Conservation (phyloP, 257 asterid species). For the Ilex aquifolium region DNA sequence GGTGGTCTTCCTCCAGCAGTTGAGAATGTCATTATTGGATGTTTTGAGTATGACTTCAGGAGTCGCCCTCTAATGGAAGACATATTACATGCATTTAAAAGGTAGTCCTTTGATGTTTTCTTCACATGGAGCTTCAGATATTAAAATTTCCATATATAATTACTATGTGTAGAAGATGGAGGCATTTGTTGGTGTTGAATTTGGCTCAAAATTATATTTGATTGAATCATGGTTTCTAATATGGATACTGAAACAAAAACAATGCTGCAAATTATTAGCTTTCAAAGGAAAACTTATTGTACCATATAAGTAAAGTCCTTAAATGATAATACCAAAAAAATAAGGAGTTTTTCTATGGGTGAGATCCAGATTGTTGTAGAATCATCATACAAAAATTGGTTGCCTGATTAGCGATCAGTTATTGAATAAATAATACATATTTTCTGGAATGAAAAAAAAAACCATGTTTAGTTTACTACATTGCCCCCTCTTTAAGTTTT, state of each 20-base stretch:
- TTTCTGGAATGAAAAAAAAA: background rate
- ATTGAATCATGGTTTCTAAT: background rate
- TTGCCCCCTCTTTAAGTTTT: too few relatives aligned
- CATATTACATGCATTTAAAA: constrained; percentile 65
- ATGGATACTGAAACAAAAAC: background rate
- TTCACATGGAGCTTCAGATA: background rate
- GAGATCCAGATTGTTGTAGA: background rate
- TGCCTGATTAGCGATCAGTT: background rate
- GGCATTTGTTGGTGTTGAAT: background rate
- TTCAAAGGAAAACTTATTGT: background rate
- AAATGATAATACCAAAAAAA: background rate
- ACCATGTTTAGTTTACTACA: too few relatives aligned
- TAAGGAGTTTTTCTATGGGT: background rate
- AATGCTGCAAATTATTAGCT: background rate
- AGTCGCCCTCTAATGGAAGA: constrained; percentile 84
- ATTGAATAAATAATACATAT: background rate
- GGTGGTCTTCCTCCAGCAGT: constrained; percentile 81
- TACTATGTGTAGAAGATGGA: background rate
- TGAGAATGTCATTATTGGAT: constrained; percentile 67
- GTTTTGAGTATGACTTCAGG: constrained; percentile 84
- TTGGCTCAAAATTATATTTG: background rate
- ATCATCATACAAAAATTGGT: background rate
- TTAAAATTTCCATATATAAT: background rate
- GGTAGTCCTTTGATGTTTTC: constrained; percentile 31
- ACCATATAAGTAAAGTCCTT: background rate